Base-by-base conservation (phyloP, 1,284 basidiomycete species). In the Entoloma clypeatum region DNA sequence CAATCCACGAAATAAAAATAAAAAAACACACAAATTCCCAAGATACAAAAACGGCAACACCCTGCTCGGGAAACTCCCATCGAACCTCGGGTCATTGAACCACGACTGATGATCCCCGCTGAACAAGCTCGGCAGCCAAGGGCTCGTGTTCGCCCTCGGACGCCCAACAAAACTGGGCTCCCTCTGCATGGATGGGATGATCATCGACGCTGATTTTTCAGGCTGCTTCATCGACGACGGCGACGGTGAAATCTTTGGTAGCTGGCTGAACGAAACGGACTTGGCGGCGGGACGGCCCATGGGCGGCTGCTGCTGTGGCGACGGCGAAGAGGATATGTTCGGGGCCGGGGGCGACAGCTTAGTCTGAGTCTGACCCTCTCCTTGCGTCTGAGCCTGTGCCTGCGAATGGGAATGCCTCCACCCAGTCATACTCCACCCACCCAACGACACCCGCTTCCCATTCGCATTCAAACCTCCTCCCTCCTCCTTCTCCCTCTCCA, bases 11-110 rank as follows among this genome's bases (percentile, higher is more conserved):
- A 30, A 35, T 26, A 35, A 44, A 39, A 35, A 43, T 46, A 44
- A 43, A 44, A 48, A 19, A 50, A 79, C 87, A 63, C 58, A 90
- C 86, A 96, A 61, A 63, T 97, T 97, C 40, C 95, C 94, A 33
- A 99, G 79, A 67, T 98, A 99, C 56, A 99, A 73, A 69, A 92
- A 95, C 28, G 92, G 91, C 46, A 97, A 64, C 50, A 99, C 93
- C 22, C 93, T 77, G 56, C 89, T 93, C 5, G 95, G 94, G 68
- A 99, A 94, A 51, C 88, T 91, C 18, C 94, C 94, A 58, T 99
- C 93, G 60, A 98, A 99, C 45, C 89, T 69, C 26, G 80, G 74
- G 62, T 93, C 90, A 54, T 92, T 85, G 65, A 97, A 96, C 94
- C 94, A 98, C 7, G 81, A 74, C 61, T 86, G 79, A 50, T 89